Conservation (phyloP, 179 eudicot genomes). For the Actinidia arguta region DNA sequence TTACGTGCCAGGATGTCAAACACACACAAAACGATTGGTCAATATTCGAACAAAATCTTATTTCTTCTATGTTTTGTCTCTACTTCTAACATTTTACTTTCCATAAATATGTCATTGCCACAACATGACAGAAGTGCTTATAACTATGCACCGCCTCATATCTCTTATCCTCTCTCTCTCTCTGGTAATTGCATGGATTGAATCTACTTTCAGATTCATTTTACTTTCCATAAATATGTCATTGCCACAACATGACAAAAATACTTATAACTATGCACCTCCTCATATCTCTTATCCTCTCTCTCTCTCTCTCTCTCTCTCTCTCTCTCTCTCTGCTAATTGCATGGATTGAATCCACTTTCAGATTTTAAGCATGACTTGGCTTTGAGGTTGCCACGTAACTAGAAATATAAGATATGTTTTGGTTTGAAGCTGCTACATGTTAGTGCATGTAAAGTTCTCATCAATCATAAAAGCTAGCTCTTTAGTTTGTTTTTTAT, state of each 20-base stretch:
- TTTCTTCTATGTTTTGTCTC: constrained; percentile 27
- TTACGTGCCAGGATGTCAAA: constrained; percentile 33
- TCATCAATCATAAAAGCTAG: too few relatives aligned
- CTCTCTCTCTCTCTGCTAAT: background rate
- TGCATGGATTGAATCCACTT: background rate
- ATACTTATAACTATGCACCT: background rate
- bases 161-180: background rate
- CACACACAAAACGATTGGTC: background rate
- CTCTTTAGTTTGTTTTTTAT: too few relatives aligned
- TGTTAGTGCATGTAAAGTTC: too few relatives aligned
- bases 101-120: background rate
- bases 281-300: background rate
- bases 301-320: too few relatives aligned
- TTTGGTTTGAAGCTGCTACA: too few relatives aligned
- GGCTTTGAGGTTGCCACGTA: constrained; percentile 5
- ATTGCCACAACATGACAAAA: background rate
- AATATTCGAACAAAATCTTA: background rate
- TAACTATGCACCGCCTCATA: background rate
- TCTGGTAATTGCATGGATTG: background rate
- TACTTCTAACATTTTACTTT: constrained; percentile 6
- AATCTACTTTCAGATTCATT: too few relatives aligned
- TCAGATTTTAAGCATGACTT: too few relatives aligned
- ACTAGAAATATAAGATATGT: background rate
- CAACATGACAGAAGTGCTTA: background rate
- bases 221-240: background rate